Evolutionary conservation across 176 grass and related monocot species (phyloP).

Genomic region (Coix lacrymajobi): DNA sequence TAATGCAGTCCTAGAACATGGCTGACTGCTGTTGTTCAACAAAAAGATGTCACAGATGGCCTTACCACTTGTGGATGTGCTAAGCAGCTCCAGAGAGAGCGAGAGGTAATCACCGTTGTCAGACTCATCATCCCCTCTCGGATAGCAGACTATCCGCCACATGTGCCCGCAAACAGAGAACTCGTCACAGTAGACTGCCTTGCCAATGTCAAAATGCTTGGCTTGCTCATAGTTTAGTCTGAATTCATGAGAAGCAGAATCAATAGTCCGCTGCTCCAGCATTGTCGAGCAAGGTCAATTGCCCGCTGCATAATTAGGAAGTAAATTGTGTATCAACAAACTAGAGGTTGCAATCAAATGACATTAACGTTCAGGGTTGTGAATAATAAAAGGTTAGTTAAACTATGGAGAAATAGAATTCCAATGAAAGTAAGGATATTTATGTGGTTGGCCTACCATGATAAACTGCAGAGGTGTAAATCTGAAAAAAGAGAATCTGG

Average conservation of each 20-base stretch:
- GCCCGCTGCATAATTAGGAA: background rate
- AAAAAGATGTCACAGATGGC: background rate
- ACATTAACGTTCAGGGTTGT: too few relatives aligned
- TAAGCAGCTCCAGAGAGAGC: background rate
- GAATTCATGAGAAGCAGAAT: background rate
- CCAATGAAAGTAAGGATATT: too few relatives aligned
- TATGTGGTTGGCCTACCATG: too few relatives aligned
- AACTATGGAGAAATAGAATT: too few relatives aligned
- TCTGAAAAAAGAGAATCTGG: too few relatives aligned
- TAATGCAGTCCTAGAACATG: background rate
- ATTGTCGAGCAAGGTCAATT: background rate
- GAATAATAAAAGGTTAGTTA: too few relatives aligned
- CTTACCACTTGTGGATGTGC: background rate
- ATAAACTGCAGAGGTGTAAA: too few relatives aligned
- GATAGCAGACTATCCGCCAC: slow-evolving; percentile 18
- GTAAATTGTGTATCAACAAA: background rate
- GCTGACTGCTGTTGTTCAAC: background rate
- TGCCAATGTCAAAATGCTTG: background rate
- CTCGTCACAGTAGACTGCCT: background rate
- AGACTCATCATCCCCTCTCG: background rate
- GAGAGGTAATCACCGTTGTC: background rate
- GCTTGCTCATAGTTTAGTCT: slow-evolving; percentile 10
- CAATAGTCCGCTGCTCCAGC: background rate
- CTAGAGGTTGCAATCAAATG: too few relatives aligned
- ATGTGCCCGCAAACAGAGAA: slow-evolving; percentile 17